Base-by-base conservation (phyloP, 2,329 filamentous ascomycete genomes). In the Endocalyx cinctus region DNA sequence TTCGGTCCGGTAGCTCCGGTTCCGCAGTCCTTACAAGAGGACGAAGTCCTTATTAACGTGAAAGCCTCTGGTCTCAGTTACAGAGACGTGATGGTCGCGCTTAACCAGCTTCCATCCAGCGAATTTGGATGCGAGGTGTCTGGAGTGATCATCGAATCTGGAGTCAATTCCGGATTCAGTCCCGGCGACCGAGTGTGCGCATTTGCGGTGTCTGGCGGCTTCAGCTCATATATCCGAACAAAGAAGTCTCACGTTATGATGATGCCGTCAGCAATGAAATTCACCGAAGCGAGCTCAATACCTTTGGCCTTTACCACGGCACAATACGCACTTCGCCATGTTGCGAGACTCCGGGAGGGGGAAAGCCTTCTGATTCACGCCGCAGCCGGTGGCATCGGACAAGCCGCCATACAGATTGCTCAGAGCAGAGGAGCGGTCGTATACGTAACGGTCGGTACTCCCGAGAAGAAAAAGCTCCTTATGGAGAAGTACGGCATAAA, bases 401-500 rank as follows among this genome's bases (percentile, higher is more conserved):
- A 16, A 4, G 28, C 28, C 11, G 15, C 15, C 14, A 30, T 30
- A 11, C 14, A 17, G 15, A 12, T 30, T 17, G 28, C 28, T 15
- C 28, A 29, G 28, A 11, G 14, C 8, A 17, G 11, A 11, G n/a
- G 28, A 12, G 16, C 16, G 10, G 11, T 7, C 34, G 28, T 30
- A n/a, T 14, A 11, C 10, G 16, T 17, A 11, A 30, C 28, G 14
- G 28, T 19, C 11, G 28, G 45, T 7, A 43, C 41, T 5, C 14
- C 38, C 12, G 46, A 46, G 17, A 57, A 58, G 30, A 42, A 35
- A 8, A 26, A 47, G 5, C 29, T 51, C 4, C 27, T 58, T 6
- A 41, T 43, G 12, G 35, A 47, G 1, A 28, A 29, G 6, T 55
- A 46, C 25, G 38, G 40, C 5, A 51, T 59, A 17, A 44, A 43